Conservation (phyloP, 2,329 filamentous ascomycete genomes). For the Penicillium sp. region DNA sequence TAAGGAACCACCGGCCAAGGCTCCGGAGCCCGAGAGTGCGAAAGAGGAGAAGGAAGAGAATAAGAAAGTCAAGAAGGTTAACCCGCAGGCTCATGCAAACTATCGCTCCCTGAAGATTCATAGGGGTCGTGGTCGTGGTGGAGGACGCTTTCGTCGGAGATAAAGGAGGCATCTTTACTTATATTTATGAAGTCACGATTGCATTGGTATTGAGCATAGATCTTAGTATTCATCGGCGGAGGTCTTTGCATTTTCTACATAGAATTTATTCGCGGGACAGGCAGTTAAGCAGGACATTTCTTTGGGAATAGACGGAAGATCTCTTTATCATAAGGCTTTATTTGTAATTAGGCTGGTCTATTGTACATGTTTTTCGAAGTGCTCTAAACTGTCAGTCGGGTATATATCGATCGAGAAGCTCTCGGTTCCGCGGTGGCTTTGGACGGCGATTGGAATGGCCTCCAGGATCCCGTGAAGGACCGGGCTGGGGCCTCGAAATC, state of each 20-base stretch:
- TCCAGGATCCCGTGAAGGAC: background rate
- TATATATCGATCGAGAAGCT: conserved; percentile 31
- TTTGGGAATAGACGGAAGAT: background rate
- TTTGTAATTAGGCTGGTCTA: background rate
- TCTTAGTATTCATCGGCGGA: too few relatives aligned
- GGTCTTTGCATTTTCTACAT: background rate
- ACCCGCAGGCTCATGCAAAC: conserved; percentile 47
- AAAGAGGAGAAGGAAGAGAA: conserved; percentile 24
- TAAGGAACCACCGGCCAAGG: conserved; percentile 15
- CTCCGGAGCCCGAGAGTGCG: conserved; percentile 10
- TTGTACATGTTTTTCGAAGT: background rate
- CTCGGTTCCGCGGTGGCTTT: conserved; percentile 14
- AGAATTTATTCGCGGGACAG: background rate
- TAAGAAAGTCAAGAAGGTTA: conserved; percentile 34
- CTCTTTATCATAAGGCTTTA: background rate
- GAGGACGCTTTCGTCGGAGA: conserved; percentile 38
- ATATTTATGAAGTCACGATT: conserved; percentile 18
- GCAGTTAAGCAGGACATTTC: background rate
- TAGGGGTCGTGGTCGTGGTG: conserved; percentile 33
- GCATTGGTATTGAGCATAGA: conserved; percentile 16
- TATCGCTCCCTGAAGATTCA: conserved; percentile 47
- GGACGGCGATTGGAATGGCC: background rate
- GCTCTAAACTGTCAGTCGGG: conserved; percentile 24
- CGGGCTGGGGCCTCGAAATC: conserved; percentile 22
- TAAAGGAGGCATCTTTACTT: conserved; percentile 13